Evolutionary conservation across 331 rosid genomes (phyloP), one percentile per base, ranked within the genome.

Genomic region (Acacia pycnantha): DNA sequence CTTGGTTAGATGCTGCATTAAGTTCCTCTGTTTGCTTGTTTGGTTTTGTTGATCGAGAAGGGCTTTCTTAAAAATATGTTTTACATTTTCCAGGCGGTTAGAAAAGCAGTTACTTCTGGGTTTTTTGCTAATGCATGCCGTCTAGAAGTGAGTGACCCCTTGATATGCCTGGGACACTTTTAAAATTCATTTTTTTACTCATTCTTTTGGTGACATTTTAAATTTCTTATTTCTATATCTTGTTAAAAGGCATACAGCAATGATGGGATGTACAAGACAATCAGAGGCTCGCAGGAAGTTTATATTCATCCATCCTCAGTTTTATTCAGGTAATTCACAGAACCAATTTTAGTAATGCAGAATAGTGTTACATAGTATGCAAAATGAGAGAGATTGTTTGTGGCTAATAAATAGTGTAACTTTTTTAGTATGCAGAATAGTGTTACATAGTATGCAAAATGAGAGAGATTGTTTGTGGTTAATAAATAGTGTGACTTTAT

Each of bases 231-330:
- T 80, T 50, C 8, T 62, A n/a, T 72, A n/a, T 76, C 64, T 83
- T 81, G 61, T 53, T 64, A 15, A 77, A 75, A 95, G 99, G 93
- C 90, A 82, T 92, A 86, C 88, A 88, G 98, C 76, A 97, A 92
- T 77, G 89, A 82, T 73, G 99, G 99, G 72, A 87, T 85, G 90
- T 95, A 95, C 81, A 95, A 89, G 92, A 95, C 97, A 18, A 53
- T 92, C 48, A 88, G 97, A 90, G 94, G 97, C 70, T 93, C 96
- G 43, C 92, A 93, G 85, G 99, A 90, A 87, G 98, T 93, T 75
- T 90, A 89, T 81, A 90, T 95, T 70, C 99, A 95, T 83, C 99
- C 99, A 12, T 95, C 97, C 6, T 93, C 97, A 46, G 98, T 95
- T 85, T 85, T 95, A 83, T 95, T 95, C 93, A 90, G 98, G 99